These are phyloP conservation scores for Backusella parvicylindrica DNA, from an alignment of 192 early-diverging fungal species.

Conservation along the genomic window DNA sequence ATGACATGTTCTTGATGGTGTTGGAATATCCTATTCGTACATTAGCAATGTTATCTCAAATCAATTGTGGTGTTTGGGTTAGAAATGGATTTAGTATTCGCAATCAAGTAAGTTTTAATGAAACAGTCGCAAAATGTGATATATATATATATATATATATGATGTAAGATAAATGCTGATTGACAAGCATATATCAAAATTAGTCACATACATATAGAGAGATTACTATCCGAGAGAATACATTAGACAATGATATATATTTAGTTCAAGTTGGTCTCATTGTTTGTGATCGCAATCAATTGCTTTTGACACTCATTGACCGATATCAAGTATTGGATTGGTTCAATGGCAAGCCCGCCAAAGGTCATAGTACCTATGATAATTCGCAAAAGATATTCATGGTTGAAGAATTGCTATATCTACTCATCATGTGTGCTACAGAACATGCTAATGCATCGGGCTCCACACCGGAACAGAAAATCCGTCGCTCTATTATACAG, in stretches of 20 bases:
- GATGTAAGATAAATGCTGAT: no score
- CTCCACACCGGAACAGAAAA: conserved; percentile 58
- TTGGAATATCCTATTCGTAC: conserved; percentile 85
- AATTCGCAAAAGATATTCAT: conserved; percentile 69
- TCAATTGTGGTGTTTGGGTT: conserved; percentile 92
- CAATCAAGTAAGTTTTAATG: conserved; percentile 44
- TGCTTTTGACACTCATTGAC: conserved; percentile 80
- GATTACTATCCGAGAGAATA: conserved; percentile 77
- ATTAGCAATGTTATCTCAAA: conserved; percentile 82
- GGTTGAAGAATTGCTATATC: conserved; percentile 86
- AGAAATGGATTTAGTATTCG: conserved; percentile 85
- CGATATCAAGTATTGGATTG: conserved; percentile 82
- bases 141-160: no score
- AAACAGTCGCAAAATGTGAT: neutral
- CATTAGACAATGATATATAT: conserved; percentile 88
- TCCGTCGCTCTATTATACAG: conserved; percentile 87
- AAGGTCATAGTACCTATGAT: conserved; percentile 56
- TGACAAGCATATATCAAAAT: neutral
- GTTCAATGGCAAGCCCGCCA: conserved; percentile 65
- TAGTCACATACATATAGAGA: conserved; percentile 81
- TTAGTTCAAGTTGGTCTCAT: conserved; percentile 73
- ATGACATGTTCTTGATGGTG: conserved; percentile 48
- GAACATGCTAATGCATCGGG: conserved; percentile 73
- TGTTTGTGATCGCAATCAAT: conserved; percentile 71
- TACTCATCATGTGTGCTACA: conserved; percentile 78